Percentiles rank a stretch among this genome's conserved stretches.
phyloP scores from a whole-genome alignment of 2,329 filamentous ascomycete species.

The Aspergillus carbonarius region DNA sequence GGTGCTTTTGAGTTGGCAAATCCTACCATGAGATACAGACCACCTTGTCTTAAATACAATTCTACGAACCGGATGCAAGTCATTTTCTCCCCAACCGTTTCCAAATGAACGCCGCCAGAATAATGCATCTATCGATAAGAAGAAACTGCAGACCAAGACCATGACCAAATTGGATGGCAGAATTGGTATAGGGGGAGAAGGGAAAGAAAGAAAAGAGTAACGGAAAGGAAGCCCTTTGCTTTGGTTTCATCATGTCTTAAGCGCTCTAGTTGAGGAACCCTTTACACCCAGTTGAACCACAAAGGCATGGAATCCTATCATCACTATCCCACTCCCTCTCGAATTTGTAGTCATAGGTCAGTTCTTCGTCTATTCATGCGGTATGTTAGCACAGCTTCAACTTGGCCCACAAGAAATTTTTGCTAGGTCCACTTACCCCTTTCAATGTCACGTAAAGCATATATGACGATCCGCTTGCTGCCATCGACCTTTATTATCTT shows the following conservation, averaged over 20 bases:
- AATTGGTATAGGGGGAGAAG: not conserved
- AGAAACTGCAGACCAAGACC: not conserved
- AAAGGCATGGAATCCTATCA: slow-evolving; percentile 95
- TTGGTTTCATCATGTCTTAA: not conserved
- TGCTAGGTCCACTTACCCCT: slow-evolving; percentile 68
- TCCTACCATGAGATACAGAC: not conserved
- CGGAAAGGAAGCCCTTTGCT: not conserved
- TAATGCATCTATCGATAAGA: slow-evolving; percentile 7
- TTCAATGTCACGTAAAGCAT: slow-evolving; percentile 90
- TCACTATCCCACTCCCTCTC: slow-evolving; percentile 93
- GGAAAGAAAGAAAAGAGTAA: not conserved
- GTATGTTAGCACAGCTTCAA: slow-evolving; percentile 11
- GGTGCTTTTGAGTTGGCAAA: not conserved
- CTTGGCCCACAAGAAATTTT: not conserved
- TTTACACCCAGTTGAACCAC: slow-evolving; percentile 93
- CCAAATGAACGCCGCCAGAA: slow-evolving; percentile 5
- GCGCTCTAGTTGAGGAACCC: slow-evolving; percentile 86
- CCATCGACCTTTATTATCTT: slow-evolving; percentile 99
- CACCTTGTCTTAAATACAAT: not conserved
- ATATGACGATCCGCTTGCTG: slow-evolving; percentile 98
- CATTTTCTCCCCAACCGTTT: not conserved
- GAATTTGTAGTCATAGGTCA: slow-evolving; percentile 99
- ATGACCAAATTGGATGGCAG: too few relatives aligned
- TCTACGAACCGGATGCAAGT: not conserved
- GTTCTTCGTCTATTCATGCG: slow-evolving; percentile 75